Evolutionary conservation across 2,329 filamentous ascomycete genomes (phyloP).

Genomic region (Nemania sp.): DNA sequence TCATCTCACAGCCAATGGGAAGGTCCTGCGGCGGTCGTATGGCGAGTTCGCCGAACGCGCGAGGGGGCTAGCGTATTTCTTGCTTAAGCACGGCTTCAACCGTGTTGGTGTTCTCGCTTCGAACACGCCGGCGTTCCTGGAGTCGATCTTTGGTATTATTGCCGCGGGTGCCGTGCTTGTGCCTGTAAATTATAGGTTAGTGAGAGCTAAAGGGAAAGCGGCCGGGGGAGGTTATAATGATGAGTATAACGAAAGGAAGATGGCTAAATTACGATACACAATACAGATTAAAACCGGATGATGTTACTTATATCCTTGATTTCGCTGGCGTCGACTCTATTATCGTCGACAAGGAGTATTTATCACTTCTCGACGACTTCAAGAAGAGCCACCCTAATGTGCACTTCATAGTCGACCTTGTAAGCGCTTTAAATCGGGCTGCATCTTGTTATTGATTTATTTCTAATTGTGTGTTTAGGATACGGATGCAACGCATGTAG

Average conservation of each 20-base stretch:
- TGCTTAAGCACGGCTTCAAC: slow-evolving; percentile 78
- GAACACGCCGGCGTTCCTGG: slow-evolving; percentile 95
- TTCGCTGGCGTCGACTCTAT: slow-evolving; percentile 89
- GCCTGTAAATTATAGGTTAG: slow-evolving; percentile 65
- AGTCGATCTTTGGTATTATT: slow-evolving; percentile 87
- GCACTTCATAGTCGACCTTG: slow-evolving; percentile 78
- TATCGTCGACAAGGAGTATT: slow-evolving; percentile 86
- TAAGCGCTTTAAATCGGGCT: slow-evolving; percentile 46
- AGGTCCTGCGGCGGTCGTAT: slow-evolving; percentile 81
- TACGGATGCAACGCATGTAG: slow-evolving; percentile 79
- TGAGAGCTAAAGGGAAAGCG: background rate
- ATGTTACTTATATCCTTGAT: slow-evolving; percentile 90
- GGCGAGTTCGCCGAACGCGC: slow-evolving; percentile 86
- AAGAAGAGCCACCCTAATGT: slow-evolving; percentile 70
- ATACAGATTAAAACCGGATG: slow-evolving; percentile 66
- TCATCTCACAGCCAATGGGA: slow-evolving; percentile 83
- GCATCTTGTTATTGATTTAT: background rate
- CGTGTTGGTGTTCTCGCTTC: slow-evolving; percentile 88
- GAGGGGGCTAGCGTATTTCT: slow-evolving; percentile 86
- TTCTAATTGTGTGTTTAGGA: slow-evolving; percentile 62
- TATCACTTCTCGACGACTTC: slow-evolving; percentile 76
- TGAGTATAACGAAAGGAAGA: background rate
- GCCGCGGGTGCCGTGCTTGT: slow-evolving; percentile 85
- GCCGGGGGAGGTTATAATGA: background rate
- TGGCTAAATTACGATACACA: slow-evolving; percentile 17